Base-by-base conservation (phyloP, 345 rosid genomes). In the Pseudoturritis turrita region DNA sequence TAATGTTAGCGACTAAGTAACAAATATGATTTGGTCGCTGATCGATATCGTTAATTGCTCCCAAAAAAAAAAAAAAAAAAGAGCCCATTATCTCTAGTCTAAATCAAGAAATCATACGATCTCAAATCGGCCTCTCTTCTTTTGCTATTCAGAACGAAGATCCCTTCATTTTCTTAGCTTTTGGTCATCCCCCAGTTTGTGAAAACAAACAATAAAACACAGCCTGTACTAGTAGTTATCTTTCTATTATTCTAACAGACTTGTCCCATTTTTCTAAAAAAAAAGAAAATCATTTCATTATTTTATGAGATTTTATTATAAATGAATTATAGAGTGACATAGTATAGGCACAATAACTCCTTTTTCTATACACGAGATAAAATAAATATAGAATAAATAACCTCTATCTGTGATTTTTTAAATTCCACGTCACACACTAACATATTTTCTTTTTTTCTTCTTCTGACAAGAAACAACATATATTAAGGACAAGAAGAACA, bases 161-260 rank as follows among this genome's bases (percentile, higher is more conserved):
- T 44, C 25, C 3, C 19, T 17, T 44, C 13, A 29, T 21, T 62
- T 17, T 45, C 17, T 44, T 12, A 46, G 13, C 21, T 62, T 62
- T 45, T 31, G 28, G 45, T 15, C 53, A 72, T 62, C 62, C 70
- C 70, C 70, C 28, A 62, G 62, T 62, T 64, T 63, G 70, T 64
- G 71, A 64, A 73, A 73, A 64, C 77, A 64, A 64, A 73, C 77
- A 73, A 72, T 63, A 63, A 62, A 62, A 17, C 64, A 70, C 77
- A 64, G 77, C 71, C 77, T 64, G 77, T 49, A 73, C 65, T 44
- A 23, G 41, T 45, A 41, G 62, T 29, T 62, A 51, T 62, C 69
- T 62, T 62, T 63, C 70, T 63, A 56, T 65, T 65, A 73, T 64
- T 55, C 4, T 56, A 65, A 73, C 43, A 65, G 10, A 33, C 4